Evolutionary conservation across 176 grass and related monocot genomes (phyloP).

Genomic region (Ananas comosus): DNA sequence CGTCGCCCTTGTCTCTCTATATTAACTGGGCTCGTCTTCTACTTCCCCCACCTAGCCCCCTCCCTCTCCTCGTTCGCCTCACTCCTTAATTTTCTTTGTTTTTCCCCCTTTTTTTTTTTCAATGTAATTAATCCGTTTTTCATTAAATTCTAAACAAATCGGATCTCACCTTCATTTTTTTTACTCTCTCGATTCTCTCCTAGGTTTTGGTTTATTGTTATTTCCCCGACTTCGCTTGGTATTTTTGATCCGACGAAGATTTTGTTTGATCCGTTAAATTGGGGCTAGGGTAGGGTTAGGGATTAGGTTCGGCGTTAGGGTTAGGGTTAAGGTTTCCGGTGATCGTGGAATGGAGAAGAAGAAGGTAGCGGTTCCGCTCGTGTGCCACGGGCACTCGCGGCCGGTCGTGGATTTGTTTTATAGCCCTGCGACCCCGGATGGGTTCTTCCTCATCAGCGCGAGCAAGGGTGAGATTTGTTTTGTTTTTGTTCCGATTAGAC

Average conservation of each 20-base stretch:
- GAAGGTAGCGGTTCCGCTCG: conserved; percentile 75
- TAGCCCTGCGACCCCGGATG: conserved; percentile 53
- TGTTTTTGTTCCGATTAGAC: not conserved
- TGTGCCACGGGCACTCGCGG: conserved; percentile 97
- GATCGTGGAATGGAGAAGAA: conserved; percentile 67
- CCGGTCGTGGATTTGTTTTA: conserved; percentile 96
- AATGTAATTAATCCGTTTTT: too few relatives aligned
- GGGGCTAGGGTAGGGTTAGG: not conserved
- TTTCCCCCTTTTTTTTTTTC: too few relatives aligned
- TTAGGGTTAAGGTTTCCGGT: not conserved
- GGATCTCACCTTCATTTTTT: too few relatives aligned
- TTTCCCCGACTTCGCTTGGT: not conserved
- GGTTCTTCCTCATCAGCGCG: conserved; percentile 95
- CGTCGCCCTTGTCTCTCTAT: too few relatives aligned
- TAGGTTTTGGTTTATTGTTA: too few relatives aligned
- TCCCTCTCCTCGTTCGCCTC: too few relatives aligned
- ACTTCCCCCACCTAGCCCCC: too few relatives aligned
- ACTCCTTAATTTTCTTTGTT: too few relatives aligned
- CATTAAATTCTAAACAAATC: too few relatives aligned
- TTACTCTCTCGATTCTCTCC: too few relatives aligned
- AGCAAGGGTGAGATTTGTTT: conserved; percentile 60
- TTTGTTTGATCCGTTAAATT: not conserved
- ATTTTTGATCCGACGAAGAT: not conserved
- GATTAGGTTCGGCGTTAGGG: not conserved
- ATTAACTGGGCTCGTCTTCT: too few relatives aligned